These are phyloP conservation scores for Phaeosphaeria sp. DNA, from an alignment of 2,329 filamentous ascomycete species.

Conservation along the genomic window DNA sequence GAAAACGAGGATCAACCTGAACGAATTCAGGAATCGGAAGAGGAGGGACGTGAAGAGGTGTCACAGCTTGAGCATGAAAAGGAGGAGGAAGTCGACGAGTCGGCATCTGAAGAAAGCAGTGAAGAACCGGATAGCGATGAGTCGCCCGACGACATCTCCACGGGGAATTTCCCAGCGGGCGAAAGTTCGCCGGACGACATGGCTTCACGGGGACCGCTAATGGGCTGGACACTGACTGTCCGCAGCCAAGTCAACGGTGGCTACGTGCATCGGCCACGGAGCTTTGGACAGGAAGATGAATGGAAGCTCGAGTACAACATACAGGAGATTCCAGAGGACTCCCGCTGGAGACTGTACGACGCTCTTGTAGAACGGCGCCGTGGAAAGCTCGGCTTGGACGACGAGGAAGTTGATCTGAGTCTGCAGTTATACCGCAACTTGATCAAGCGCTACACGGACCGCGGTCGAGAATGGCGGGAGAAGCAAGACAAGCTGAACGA, in stretches of 20 bases:
- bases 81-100: neutral
- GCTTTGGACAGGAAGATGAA: slow-evolving; percentile 53
- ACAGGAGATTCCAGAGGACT: slow-evolving; percentile 56
- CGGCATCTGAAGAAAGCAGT: neutral
- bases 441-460: slow-evolving; percentile 57
- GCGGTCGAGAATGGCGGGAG: slow-evolving; percentile 67
- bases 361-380: slow-evolving; percentile 63
- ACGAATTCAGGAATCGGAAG: slow-evolving; percentile 1
- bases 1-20: slow-evolving; percentile 17
- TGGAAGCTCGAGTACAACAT: slow-evolving; percentile 86
- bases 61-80: neutral
- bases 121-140: neutral
- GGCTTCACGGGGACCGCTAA: slow-evolving; percentile 50
- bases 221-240: slow-evolving; percentile 75
- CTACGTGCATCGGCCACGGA: slow-evolving; percentile 66
- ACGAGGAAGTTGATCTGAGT: slow-evolving; percentile 48
- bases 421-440: slow-evolving; percentile 54
- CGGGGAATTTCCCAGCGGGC: neutral
- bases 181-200: neutral
- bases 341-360: slow-evolving; percentile 28
- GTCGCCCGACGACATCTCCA: neutral
- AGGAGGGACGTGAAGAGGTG: neutral
- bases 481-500: slow-evolving; percentile 61
- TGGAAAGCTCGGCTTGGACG: slow-evolving; percentile 47
- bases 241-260: slow-evolving; percentile 74